Base-by-base conservation (phyloP, 345 rosid genomes). In the Lenwebbia sp. region DNA sequence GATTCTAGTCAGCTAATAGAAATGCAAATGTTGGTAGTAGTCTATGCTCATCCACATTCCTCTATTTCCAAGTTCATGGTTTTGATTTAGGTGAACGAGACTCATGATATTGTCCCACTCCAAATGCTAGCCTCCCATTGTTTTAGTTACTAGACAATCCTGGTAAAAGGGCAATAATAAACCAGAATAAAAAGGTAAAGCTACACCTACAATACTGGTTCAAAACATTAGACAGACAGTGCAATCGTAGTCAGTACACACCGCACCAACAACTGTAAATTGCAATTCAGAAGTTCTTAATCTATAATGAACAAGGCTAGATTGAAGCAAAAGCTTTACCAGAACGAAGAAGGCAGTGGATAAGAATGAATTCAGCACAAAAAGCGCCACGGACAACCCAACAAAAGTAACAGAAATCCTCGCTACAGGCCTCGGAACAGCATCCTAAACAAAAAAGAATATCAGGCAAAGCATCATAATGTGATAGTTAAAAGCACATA, bases 321-420 rank as follows among this genome's bases (percentile, higher is more conserved):
- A 25, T 23, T 51, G 84, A 70, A 62, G 56, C 75, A 14, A 44
- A 70, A 13, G 52, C 83, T 92, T 52, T 94, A 97, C 99, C 98
- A 95, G 88, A 25, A 88, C 96, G 30, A 97, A 96, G 93, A 97
- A 94, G 84, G 94, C 95, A 5, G 98, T 96, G 19, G 97, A 95
- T 40, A 95, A 85, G 88, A 95, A 87, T n/a, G 95, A 93, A 86
- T 91, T 92, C 87, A 95, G 89, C 33, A 94, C 90, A 91, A 94
- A 94, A 82, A 93, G 92, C 1, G 94, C 84, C 81, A 93, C 70
- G 13, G 92, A 50, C 88, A 92, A 78, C 62, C 91, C 92, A 84
- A 90, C 94, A 23, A 90, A 37, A 4, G 96, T 86, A 11, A 94
- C 91, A 0, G 94, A 93, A 87, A 93, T 88, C 88, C 93, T 92